Evolutionary conservation across 164 flowering plant genomes (phyloP).

Genomic region (Santalum album): DNA sequence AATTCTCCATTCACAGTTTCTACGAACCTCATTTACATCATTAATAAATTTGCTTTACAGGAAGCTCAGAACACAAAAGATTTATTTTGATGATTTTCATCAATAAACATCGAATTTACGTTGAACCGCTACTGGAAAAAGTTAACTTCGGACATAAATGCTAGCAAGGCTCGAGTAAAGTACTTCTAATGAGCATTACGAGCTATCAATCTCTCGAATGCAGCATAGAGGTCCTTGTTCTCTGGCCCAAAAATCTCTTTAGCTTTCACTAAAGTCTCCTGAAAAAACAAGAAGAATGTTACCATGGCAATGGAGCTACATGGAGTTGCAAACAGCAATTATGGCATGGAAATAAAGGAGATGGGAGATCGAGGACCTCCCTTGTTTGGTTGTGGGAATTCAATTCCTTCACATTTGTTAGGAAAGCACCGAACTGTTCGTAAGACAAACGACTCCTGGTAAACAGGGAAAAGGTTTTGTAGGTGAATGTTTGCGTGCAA

Average conservation of each 20-base stretch:
- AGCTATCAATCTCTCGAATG: slow-evolving; percentile 76
- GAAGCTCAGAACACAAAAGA: too few relatives aligned
- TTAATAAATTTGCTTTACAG: too few relatives aligned
- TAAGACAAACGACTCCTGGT: slow-evolving; percentile 80
- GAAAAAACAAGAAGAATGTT: slow-evolving; percentile 8
- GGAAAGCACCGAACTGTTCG: slow-evolving; percentile 88
- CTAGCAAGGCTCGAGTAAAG: not conserved
- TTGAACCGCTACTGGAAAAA: too few relatives aligned
- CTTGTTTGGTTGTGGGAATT: slow-evolving; percentile 83
- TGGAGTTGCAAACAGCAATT: not conserved
- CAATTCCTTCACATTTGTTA: slow-evolving; percentile 87
- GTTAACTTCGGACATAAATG: too few relatives aligned
- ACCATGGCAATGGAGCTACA: not conserved
- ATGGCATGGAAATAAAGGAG: not conserved
- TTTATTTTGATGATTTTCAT: too few relatives aligned
- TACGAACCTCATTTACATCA: too few relatives aligned
- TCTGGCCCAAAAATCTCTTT: slow-evolving; percentile 84
- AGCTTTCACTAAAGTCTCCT: slow-evolving; percentile 83
- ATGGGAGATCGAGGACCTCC: slow-evolving; percentile 38
- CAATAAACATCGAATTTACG: too few relatives aligned
- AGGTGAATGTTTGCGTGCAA: not conserved
- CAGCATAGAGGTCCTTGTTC: slow-evolving; percentile 68
- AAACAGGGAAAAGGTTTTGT: slow-evolving; percentile 1
- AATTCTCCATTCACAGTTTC: too few relatives aligned
- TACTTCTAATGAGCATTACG: slow-evolving; percentile 43